These are phyloP conservation scores for Peltaster fructicola DNA, from an alignment of 2,329 filamentous ascomycete genomes.

Conservation along the genomic window DNA sequence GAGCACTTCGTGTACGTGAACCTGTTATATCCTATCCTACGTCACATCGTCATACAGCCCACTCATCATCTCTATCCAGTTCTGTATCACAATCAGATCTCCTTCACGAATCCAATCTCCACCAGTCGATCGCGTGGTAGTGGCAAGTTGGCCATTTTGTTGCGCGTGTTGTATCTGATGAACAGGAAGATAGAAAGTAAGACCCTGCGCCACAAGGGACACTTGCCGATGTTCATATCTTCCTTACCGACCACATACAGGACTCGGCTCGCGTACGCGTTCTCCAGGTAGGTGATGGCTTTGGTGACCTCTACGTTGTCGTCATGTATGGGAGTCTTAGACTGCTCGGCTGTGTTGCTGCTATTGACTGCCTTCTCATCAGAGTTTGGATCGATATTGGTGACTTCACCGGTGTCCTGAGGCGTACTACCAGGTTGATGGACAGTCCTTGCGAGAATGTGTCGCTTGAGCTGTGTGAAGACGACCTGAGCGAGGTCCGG, in stretches of 20 bases:
- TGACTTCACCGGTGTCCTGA: no score
- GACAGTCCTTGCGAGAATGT: no score
- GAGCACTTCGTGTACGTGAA: no score
- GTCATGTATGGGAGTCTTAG: neutral
- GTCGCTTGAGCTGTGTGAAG: slow-evolving; percentile 18
- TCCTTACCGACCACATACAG: slow-evolving; percentile 44
- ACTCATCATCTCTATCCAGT: no score
- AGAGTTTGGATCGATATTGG: no score
- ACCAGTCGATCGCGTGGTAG: slow-evolving; percentile 43
- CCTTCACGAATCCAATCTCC: slow-evolving; percentile 53
- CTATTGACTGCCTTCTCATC: no score
- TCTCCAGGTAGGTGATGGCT: slow-evolving; percentile 17
- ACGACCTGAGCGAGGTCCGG: slow-evolving; percentile 44
- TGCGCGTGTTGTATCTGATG: slow-evolving; percentile 46
- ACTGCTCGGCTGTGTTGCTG: neutral
- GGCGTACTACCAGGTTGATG: slow-evolving; percentile 1
- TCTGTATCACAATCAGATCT: no score
- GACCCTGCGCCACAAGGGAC: slow-evolving; percentile 26
- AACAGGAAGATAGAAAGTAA: slow-evolving; percentile 42
- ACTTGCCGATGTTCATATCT: slow-evolving; percentile 34
- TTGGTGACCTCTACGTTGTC: slow-evolving; percentile 11
- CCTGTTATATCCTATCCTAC: no score
- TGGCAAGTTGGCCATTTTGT: slow-evolving; percentile 46
- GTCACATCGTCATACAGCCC: slow-evolving; percentile 1
- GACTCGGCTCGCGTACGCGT: slow-evolving; percentile 29